Evolutionary conservation across 495 filamentous ascomycete genomes (phyloP).

Genomic region (Penicillium silybi): DNA sequence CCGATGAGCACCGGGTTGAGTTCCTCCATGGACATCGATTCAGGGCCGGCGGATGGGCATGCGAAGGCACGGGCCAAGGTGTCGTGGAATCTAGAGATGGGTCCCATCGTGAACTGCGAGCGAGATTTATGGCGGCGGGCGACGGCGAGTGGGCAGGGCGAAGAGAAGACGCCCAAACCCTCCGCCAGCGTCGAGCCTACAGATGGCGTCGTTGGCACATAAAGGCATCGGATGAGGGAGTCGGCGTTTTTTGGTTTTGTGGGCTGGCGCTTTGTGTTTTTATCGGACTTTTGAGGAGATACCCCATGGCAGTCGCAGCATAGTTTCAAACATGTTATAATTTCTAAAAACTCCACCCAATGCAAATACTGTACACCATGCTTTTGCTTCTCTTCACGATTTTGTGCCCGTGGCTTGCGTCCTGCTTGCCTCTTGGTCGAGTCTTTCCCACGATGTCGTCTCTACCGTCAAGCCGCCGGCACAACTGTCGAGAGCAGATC

Average conservation of each 20-base stretch:
- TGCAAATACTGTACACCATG: conserved; percentile 11
- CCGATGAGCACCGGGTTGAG: neutral
- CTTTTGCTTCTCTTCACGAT: neutral
- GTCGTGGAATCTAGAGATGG: conserved; percentile 37
- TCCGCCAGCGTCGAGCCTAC: conserved; percentile 21
- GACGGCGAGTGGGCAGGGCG: conserved; percentile 23
- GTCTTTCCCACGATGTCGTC: conserved; percentile 72
- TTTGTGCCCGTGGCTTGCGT: conserved; percentile 10
- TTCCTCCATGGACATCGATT: conserved; percentile 35
- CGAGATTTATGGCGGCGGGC: conserved; percentile 39
- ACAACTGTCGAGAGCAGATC: conserved; percentile 51
- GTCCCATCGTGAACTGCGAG: conserved; percentile 48
- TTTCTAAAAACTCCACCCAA: conserved; percentile 25
- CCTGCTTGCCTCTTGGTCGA: conserved; percentile 27
- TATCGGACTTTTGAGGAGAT: conserved; percentile 33
- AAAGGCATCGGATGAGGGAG: conserved; percentile 13
- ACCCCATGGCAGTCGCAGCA: conserved; percentile 30
- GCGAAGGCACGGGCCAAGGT: conserved; percentile 26
- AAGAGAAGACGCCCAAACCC: conserved; percentile 31
- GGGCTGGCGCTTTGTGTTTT: conserved; percentile 16
- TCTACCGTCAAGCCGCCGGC: conserved; percentile 72
- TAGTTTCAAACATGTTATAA: conserved; percentile 13
- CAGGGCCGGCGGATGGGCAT: conserved; percentile 23
- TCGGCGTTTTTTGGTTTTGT: conserved; percentile 22
- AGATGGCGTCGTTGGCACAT: conserved; percentile 29